Evolutionary conservation across 768 basidiomycete species (phyloP), one percentile per base, ranked within the genome.

Genomic region (Psilocybe cyanescens): DNA sequence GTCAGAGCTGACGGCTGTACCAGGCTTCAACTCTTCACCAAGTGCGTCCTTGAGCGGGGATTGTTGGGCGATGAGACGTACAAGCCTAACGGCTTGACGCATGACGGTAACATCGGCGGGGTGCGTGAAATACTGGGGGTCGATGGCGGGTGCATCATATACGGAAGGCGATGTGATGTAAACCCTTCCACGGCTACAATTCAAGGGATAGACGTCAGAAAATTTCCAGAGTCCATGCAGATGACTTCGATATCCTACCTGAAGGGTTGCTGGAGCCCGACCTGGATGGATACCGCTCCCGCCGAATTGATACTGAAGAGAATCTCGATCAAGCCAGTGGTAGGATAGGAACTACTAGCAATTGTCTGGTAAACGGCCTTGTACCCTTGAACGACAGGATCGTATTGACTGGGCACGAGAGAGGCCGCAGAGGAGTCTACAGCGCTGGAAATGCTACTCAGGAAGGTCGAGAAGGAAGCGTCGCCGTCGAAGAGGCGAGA

Each of bases 101-200:
- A 89, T 70, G 39, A 84, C 72, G 8, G 71, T 67, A 35, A 79
- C 59, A 69, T 87, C 84, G 19, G 83, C 82, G 5, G 78, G 72
- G 66, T 88, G 83, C 4, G 81, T 76, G 56, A 89, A 82, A 73
- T 90, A 91, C 61, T 81, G 74, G 3, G 90, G 90, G 72, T 91
- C 86, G 68, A 91, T 86, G 48, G 81, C 70, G 4, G 88, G 87
- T 24, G 76, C 66, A 59, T 84, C 83, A 73, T 91, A 92, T 1
- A 85, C 76, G 59, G 83, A 81, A 14, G 79, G 75, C 3, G 84
- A 82, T 68, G 80, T 86, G 75, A 91, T 86, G 60, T 82, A 83
- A 30, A 91, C 68, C 30, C 71, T 57, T 17, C 68, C 71, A 4
- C 63, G 58, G 24, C 57, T 67, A 24, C 19, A 50, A 37, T 14